phyloP scores from a whole-genome alignment of 1,284 basidiomycete genomes.

The Macrocystidia cucumis region DNA sequence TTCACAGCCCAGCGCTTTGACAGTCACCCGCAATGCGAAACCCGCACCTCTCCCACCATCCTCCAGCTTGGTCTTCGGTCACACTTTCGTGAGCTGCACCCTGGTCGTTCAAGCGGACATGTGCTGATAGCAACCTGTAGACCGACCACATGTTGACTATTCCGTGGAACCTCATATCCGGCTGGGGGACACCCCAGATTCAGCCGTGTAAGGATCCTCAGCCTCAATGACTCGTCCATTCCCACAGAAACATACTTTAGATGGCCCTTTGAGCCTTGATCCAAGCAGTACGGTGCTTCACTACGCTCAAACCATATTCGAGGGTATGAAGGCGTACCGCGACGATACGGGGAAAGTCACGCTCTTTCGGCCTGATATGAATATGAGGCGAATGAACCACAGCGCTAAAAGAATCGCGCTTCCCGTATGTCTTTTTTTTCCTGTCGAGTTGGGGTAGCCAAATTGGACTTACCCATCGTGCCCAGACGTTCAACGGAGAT shows the following conservation, averaged over 20 bases:
- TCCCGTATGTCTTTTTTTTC: constrained; percentile 43
- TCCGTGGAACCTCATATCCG: constrained; percentile 14
- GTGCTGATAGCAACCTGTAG: constrained; percentile 9
- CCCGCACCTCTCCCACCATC: constrained; percentile 14
- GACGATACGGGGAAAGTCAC: constrained; percentile 74
- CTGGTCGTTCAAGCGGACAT: too few relatives aligned
- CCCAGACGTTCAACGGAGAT: constrained; percentile 80
- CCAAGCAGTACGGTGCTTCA: constrained; percentile 90
- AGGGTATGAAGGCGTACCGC: constrained; percentile 96
- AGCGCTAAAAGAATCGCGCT: constrained; percentile 71
- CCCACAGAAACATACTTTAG: constrained; percentile 25
- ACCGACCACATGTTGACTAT: constrained; percentile 18
- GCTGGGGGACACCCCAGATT: constrained; percentile 14
- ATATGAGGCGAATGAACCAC: constrained; percentile 90
- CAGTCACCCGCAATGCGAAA: constrained; percentile 11
- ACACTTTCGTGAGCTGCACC: constrained; percentile 13
- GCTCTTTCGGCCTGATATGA: constrained; percentile 96
- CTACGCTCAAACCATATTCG: constrained; percentile 89
- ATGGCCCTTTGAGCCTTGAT: constrained; percentile 69
- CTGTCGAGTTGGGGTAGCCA: too few relatives aligned
- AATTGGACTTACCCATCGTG: too few relatives aligned
- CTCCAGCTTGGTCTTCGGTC: constrained; percentile 15
- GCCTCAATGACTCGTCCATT: neutral
- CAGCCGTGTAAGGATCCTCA: constrained; percentile 13
- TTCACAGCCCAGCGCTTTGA: constrained; percentile 12